Evolutionary conservation across 2,329 filamentous ascomycete species (phyloP), one percentile per base, ranked within the genome.

Genomic region (Chaetomium sp.): DNA sequence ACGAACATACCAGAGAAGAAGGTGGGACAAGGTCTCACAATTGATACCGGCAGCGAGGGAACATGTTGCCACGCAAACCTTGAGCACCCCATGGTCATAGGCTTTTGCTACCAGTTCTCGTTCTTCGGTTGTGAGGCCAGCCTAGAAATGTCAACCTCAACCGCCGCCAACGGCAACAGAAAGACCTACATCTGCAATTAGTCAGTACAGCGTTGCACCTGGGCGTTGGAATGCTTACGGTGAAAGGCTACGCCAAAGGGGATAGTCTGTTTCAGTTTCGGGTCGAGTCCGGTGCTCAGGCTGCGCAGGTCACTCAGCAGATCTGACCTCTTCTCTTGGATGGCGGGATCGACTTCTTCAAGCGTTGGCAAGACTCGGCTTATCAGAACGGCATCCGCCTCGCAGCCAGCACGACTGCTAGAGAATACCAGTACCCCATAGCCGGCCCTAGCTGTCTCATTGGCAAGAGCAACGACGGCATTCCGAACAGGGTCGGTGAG

Each of bases 31-130:
- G 12, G 35, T 19, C 64, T 23, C n/a, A 68, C 65, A 78, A 75
- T 93, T 93, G 65, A 93, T 91, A n/a, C 90, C 90, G 16, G 90
- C 90, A n/a, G 90, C 90, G 63, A 93, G 82, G 73, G 89, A 92
- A 71, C 90, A 92, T 1, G 90, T 93, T 45, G 90, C 90, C 19
- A 92, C 86, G 60, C 91, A 87, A 0, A 92, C 85, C 69, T 89
- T 88, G 21, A 93, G 74, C 5, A 84, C 79, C 0, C 90, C 89
- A 47, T 78, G 75, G 72, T 93, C 90, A 69, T 92, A 93, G 13
- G 89, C 89, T 42, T 82, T 82, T 2, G 90, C 87, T 61, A 93
- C 83, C 8, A 92, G 77, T 57, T 92, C 89, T 57, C 90, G 83
- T 74, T 93, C 90, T 75, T 93, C 90, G 0, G 84, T 87, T 0